These are phyloP conservation scores for Ligustrum vulgare DNA, from an alignment of 257 asterid genomes.

Conservation along the genomic window DNA sequence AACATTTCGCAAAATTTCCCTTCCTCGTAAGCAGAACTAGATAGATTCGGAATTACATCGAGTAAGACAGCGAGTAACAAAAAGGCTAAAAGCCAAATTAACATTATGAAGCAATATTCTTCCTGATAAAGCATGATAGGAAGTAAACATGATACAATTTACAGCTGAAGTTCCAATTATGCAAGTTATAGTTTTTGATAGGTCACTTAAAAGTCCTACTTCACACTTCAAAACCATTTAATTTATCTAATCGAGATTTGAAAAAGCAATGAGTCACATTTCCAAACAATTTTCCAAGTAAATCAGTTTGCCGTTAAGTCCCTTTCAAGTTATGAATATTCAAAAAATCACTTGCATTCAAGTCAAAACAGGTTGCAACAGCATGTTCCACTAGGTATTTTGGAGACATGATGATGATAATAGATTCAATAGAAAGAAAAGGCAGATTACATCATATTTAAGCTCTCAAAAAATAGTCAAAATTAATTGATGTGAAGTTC, in stretches of 20 bases:
- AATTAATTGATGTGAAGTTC: not conserved
- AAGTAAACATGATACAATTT: constrained; percentile 9
- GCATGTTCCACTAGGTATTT: not conserved
- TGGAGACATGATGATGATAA: not conserved
- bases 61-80: constrained; percentile 13
- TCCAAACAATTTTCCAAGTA: constrained; percentile 9
- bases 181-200: constrained; percentile 16
- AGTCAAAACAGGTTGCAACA: not conserved
- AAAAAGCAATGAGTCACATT: not conserved
- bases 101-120: constrained; percentile 15
- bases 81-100: constrained; percentile 7
- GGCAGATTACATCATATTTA: not conserved
- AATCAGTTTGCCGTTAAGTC: constrained; percentile 3
- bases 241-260: constrained; percentile 4
- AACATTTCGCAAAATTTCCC: constrained; percentile 91
- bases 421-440: not conserved
- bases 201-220: constrained; percentile 18
- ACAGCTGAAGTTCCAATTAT: constrained; percentile 20
- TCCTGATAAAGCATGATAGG: constrained; percentile 20
- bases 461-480: not conserved
- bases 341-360: not conserved
- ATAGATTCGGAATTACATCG: constrained; percentile 28
- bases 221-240: constrained; percentile 20
- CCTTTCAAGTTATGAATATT: constrained; percentile 12
- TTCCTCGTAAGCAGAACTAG: constrained; percentile 81